phyloP scores from a whole-genome alignment of 176 grass and related monocot genomes.

The Coix lacrymajobi region DNA sequence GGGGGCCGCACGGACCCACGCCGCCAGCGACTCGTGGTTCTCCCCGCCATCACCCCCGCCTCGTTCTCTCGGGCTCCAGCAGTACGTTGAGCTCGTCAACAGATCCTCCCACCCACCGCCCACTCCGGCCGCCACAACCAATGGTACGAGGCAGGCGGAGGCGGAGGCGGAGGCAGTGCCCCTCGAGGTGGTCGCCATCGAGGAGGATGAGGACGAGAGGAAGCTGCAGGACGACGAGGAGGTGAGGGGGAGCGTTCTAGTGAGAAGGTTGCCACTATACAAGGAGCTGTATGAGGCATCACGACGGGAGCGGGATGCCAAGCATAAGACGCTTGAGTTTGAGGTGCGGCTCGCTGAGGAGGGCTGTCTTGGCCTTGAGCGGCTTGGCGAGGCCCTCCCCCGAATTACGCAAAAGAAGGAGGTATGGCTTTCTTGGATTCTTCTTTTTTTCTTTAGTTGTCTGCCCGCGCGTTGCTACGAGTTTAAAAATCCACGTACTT shows the following conservation, averaged over 20 bases:
- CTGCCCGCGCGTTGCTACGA: no score
- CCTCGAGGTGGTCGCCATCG: slow-evolving; percentile 14
- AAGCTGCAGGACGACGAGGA: background rate
- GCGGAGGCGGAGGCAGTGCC: background rate
- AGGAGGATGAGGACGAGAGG: slow-evolving; percentile 30
- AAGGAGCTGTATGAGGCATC: slow-evolving; percentile 47
- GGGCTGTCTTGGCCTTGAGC: slow-evolving; percentile 17
- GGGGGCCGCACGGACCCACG: background rate
- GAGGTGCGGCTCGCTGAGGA: slow-evolving; percentile 45
- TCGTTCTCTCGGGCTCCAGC: slow-evolving; percentile 28
- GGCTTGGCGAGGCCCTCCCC: background rate
- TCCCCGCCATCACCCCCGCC: background rate
- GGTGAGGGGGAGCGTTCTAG: background rate
- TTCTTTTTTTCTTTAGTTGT: background rate
- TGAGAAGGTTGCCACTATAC: slow-evolving; percentile 35
- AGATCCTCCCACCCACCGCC: slow-evolving; percentile 8
- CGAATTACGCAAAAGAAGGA: slow-evolving; percentile 15
- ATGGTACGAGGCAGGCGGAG: background rate
- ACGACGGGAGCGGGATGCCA: slow-evolving; percentile 33
- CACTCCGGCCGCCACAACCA: background rate
- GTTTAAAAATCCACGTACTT: no score
- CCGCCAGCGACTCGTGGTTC: background rate
- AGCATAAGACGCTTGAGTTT: slow-evolving; percentile 37
- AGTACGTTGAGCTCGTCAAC: slow-evolving; percentile 46
- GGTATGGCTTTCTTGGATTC: slow-evolving; percentile 19